Evolutionary conservation across 2,329 filamentous ascomycete species (phyloP), one percentile per base, ranked within the genome.

Genomic region (Arthrobotrys musiformis): DNA sequence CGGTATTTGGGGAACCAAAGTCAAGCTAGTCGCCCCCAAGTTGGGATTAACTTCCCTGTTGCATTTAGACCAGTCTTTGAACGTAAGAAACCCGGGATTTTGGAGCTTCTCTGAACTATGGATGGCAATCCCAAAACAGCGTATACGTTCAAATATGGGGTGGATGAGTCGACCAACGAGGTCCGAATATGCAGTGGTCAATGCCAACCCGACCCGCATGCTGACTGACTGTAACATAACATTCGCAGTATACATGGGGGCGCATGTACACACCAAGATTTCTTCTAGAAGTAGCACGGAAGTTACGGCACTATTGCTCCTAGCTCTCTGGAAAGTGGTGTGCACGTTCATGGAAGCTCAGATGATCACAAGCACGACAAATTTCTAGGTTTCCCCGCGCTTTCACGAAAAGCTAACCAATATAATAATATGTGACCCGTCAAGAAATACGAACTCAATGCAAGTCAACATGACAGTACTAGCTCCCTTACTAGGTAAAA

Each of bases 141-240:
- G 9, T 17, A 11, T 24, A 8, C 44, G 22, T 28, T 11, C 15
- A 6, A 33, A 15, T 5, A 37, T 11, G 26, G 22, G 30, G 15
- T 37, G 1, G 4, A 17, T 22, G 15, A 28, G 13, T 28, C 44
- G 35, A 26, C 44, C 22, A 19, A 33, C 17, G 15, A 40, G 17
- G 33, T 58, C 26, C 42, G 56, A 50, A 64, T 63, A 56, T 40
- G 48, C 46, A 48, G 58, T 70, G 66, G 73, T 77, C 73, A 70
- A 77, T 70, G 73, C 73, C 64, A 70, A 75, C 63, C 70, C 40
- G 19, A 66, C 73, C 50, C 54, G 48, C 69, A 73, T 62, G 35
- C 33, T 42, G 24, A 60, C 17, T 60, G 28, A n/a, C n/a, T n/a
- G n/a, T n/a, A n/a, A n/a, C n/a, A n/a, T 60, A 22, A 60, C 40